Evolutionary conservation across 1,139 yeast genomes (phyloP), one percentile per base, ranked within the genome.

Genomic region (Diutina mesorugosa): DNA sequence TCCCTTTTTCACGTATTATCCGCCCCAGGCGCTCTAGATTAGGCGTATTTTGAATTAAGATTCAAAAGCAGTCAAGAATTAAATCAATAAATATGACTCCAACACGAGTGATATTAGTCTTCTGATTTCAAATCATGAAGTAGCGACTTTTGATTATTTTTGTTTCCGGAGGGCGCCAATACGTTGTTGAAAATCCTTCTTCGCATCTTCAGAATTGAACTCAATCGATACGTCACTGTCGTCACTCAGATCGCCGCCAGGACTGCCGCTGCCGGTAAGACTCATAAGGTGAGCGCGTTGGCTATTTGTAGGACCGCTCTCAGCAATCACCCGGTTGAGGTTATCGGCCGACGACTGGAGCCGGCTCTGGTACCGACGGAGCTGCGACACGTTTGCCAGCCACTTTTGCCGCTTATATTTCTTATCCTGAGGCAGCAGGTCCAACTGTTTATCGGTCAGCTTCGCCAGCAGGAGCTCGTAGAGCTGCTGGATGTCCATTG

Each of bases 351-450:
- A 32, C 10, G 53, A 21, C 10, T 50, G 53, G 6, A 50, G 21
- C 8, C 53, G 53, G 51, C 32, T 28, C 10, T 50, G 45, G 32
- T 50, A 32, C 45, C 7, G 41, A 2, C 32, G 30, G 16, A 50
- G 45, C 53, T 29, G 53, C 41, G 41, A 28, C 16, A 50, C 16
- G 45, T 30, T 50, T 30, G 53, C 53, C 53, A 50, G 53, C 53
- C 53, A 50, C 45, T 50, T 50, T 16, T 50, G 41, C n/a, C 53
- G 53, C 7, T 50, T 50, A 26, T 28, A 5, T 1, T 45, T 45
- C 4, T 32, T 30, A 30, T 50, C 53, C 21, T 50, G 45, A 7
- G 53, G 53, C 53, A 50, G 53, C 32, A 10, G n/a, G 6, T 38
- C 32, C 29, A 50, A 32, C 16, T 50, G 53, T 14, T 50, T 50